Evolutionary conservation across 2,329 filamentous ascomycete species (phyloP), one percentile per base, ranked within the genome.

Genomic region (Chalaropsis ovoidea): DNA sequence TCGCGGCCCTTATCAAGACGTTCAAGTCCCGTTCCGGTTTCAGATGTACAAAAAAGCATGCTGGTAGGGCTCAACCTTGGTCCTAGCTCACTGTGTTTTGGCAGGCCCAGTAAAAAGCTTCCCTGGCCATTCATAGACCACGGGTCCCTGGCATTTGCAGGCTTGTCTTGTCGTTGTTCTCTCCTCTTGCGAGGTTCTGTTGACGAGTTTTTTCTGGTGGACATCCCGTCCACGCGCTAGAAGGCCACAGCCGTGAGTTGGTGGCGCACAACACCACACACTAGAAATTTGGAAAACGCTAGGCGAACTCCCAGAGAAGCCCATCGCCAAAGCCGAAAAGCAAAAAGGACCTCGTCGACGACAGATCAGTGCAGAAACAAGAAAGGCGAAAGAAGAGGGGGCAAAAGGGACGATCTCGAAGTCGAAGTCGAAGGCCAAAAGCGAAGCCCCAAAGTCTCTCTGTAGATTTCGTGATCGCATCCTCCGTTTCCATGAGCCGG

Each of bases 251-350:
- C 43, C n/a, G 43, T 15, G 22, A 58, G 7, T 35, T 58, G 13
- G 54, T 58, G 54, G 54, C 54, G 54, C 27, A 35, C n/a, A 58
- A 35, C 24, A 39, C 27, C 17, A 58, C 54, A 58, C 54, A 58
- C 54, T 58, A 58, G 27, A 58, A 58, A 58, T 39, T 39, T 58
- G 31, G 54, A 58, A 58, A 35, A 22, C 27, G n/a, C 1, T 58
- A 58, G 54, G 54, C 54, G 27, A 58, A 39, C n/a, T 58, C 31
- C 54, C 54, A 58, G 27, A 31, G 8, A 58, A n/a, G 27, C 27
- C 54, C 54, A 35, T 35, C 54, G 54, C 54, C 54, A 27, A 58
- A 58, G 54, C 54, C 27, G 54, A 58, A 58, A n/a, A 19, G 6
- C 27, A 58, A 8, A 39, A 58, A 58, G 54, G 39, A 39, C 54